phyloP scores from a whole-genome alignment of 2,329 filamentous ascomycete species.

The Xylariaceae sp. region DNA sequence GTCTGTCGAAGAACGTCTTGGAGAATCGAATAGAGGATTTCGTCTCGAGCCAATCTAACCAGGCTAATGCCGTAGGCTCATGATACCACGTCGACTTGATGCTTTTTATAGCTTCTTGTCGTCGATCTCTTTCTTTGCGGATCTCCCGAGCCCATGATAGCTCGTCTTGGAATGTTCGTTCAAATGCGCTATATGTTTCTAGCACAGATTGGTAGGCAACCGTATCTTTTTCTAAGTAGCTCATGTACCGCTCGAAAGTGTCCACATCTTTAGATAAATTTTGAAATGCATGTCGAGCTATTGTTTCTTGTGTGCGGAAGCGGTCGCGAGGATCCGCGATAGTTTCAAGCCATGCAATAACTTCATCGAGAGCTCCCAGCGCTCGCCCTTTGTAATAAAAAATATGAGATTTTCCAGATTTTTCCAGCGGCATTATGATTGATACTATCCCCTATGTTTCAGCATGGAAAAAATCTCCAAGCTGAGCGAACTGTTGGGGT shows the following conservation, averaged over 20 bases:
- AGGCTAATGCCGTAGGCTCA: constrained; percentile 1
- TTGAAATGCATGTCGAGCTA: constrained; percentile 1
- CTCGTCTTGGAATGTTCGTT: constrained; percentile 3
- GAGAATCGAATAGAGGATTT: neutral
- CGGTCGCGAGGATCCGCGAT: neutral
- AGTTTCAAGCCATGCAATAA: neutral
- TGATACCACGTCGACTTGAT: neutral
- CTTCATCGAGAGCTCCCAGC: neutral
- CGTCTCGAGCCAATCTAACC: neutral
- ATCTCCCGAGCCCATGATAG: neutral
- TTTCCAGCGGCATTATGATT: no score
- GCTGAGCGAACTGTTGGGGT: no score
- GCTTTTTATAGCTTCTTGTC: neutral
- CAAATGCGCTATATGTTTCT: neutral
- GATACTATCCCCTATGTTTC: no score
- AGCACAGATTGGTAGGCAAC: neutral
- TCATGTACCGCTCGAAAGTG: constrained; percentile 4
- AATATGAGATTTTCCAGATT: no score
- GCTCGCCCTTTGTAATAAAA: no score
- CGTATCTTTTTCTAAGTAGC: constrained; percentile 1
- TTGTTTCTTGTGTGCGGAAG: neutral
- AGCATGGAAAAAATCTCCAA: no score
- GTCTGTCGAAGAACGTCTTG: constrained; percentile 4
- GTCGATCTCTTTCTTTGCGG: neutral
- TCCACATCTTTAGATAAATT: neutral